Conservation (phyloP, 805 yeast species). For the Saccharomycopsis malanga region DNA sequence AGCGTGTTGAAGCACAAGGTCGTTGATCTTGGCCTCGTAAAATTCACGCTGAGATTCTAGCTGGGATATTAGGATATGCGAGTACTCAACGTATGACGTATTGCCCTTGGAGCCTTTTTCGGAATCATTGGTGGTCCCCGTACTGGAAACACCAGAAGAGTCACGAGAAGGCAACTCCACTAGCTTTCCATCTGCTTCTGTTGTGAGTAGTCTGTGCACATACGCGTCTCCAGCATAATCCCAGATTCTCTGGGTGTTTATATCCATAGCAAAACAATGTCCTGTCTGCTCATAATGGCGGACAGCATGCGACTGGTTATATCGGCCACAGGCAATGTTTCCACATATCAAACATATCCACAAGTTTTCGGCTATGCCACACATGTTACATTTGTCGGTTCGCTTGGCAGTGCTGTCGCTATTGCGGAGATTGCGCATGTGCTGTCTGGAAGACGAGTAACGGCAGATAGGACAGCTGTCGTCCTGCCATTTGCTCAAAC, state of each 20-base stretch:
- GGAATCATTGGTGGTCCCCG: neutral
- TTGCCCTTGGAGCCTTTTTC: neutral
- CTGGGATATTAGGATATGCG: conserved; percentile 70
- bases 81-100: conserved; percentile 66
- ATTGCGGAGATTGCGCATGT: conserved; percentile 1
- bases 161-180: conserved; percentile 56
- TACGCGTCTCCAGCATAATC: conserved; percentile 88
- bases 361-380: conserved; percentile 53
- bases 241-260: conserved; percentile 82
- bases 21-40: neutral
- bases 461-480: conserved; percentile 90
- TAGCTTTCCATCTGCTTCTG: conserved; percentile 81
- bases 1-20: too few species aligned
- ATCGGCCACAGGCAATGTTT: conserved; percentile 85
- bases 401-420: neutral
- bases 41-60: conserved; percentile 64
- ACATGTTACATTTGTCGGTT: conserved; percentile 42
- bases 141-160: conserved; percentile 11
- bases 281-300: conserved; percentile 70
- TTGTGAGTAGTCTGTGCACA: conserved; percentile 79
- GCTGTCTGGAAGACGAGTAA: conserved; percentile 44
- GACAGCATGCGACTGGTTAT: conserved; percentile 78
- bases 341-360: conserved; percentile 94
- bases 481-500: conserved; percentile 83
- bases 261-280: conserved; percentile 90